phyloP scores from a whole-genome alignment of 306 rosid species.

The Medicago lupulina region DNA sequence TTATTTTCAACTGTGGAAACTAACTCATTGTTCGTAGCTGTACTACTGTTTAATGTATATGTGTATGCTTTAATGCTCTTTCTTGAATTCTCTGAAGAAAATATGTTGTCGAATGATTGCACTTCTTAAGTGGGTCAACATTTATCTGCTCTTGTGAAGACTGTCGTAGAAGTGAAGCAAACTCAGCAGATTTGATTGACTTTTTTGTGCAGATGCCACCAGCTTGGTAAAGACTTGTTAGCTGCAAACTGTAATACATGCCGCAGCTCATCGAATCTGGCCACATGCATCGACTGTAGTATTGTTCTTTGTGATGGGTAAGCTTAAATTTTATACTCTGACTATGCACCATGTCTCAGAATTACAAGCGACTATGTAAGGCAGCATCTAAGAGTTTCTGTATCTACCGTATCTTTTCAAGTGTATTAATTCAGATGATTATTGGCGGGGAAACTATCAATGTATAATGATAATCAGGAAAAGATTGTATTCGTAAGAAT shows the following conservation, averaged over 20 bases:
- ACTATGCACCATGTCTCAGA: slow-evolving; percentile 15
- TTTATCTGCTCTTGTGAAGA: slow-evolving; percentile 28
- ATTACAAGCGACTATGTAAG: slow-evolving; percentile 8
- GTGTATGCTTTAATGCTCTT: slow-evolving; percentile 10
- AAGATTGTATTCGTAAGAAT: slow-evolving; percentile 9
- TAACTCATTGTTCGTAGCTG: slow-evolving; percentile 12
- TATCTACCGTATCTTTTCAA: background rate
- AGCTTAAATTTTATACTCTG: slow-evolving; percentile 46
- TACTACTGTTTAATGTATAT: background rate
- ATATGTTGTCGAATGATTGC: slow-evolving; percentile 25
- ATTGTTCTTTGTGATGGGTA: slow-evolving; percentile 77
- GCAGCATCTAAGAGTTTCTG: slow-evolving; percentile 21
- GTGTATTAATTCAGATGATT: slow-evolving; percentile 12
- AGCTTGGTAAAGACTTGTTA: slow-evolving; percentile 61
- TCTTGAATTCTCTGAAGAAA: background rate
- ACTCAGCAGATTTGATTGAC: slow-evolving; percentile 15
- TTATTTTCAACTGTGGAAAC: slow-evolving; percentile 19
- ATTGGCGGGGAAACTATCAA: slow-evolving; percentile 19
- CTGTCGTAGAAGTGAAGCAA: slow-evolving; percentile 42
- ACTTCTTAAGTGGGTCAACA: background rate
- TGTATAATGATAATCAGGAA: slow-evolving; percentile 7
- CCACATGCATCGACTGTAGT: slow-evolving; percentile 81
- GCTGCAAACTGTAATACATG: slow-evolving; percentile 70
- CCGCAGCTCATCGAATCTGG: slow-evolving; percentile 64
- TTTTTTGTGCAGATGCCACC: slow-evolving; percentile 71